Evolutionary conservation across 2,329 filamentous ascomycete genomes (phyloP), one percentile per base, ranked within the genome.

Genomic region (Penicillium fuscoglaucum): DNA sequence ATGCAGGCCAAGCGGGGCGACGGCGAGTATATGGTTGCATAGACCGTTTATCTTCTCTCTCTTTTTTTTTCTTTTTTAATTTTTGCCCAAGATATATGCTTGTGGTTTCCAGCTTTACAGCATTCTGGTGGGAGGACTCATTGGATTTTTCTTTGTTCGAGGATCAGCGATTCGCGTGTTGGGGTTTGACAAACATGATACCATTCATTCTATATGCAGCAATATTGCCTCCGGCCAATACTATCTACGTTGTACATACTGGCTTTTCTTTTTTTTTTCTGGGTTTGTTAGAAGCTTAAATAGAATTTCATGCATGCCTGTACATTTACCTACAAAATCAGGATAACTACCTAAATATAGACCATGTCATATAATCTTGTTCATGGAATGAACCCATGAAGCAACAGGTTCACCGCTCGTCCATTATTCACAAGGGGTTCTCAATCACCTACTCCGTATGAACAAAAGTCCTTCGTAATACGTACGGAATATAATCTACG

Each of bases 21-120:
- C 49, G 74, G 72, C 17, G 74, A 76, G 49, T 76, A 76, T 55
- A 75, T 76, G 64, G 74, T 76, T 26, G 73, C 74, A 47, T 76
- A 63, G 21, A 29, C 15, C 0, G 35, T 24, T 51, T 17, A 13
- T 7, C 6, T 13, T 54, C 4, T 52, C 29, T 52, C 15, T 41
- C 10, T 24, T 55, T 39, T 31, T 31, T 31, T 33, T 45, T 21
- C 24, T 41, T 37, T 37, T 41, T 24, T 49, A 37, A 44, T 46
- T 26, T 26, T 37, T 9, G 24, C 28, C 35, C 35, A 5, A 19
- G 40, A 28, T 35, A 41, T 17, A 40, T 24, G 24, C 24, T 49
- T 35, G 31, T 19, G 55, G 41, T 45, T 44, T 49, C 26, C 28
- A 47, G 59, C 59, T 50, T 52, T 55, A 45, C 37, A 37, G 44